Evolutionary conservation across 1,284 basidiomycete species (phyloP).

Genomic region (Ganoderma multipileum): DNA sequence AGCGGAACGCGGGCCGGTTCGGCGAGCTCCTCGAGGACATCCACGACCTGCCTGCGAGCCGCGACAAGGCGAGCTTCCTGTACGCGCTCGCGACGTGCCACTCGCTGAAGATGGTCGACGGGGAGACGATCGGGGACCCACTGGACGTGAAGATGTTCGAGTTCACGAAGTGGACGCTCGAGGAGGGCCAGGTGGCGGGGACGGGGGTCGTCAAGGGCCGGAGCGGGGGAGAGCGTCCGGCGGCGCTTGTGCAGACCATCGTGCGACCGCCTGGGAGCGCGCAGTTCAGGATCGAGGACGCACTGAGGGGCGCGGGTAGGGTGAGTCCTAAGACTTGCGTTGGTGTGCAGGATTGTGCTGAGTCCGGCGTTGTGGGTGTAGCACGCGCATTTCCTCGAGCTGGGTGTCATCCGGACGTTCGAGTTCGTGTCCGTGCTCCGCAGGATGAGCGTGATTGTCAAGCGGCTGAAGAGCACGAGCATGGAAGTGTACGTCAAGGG

Average conservation of each 20-base stretch:
- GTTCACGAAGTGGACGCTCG: constrained; percentile 95
- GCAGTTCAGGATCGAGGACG: constrained; percentile 91
- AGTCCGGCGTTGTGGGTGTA: constrained; percentile 40
- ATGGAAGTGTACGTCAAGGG: constrained; percentile 99
- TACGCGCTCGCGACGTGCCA: constrained; percentile 98
- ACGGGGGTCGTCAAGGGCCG: constrained; percentile 75
- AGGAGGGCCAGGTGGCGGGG: constrained; percentile 84
- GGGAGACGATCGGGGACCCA: constrained; percentile 92
- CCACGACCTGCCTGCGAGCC: constrained; percentile 70
- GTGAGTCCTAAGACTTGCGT: constrained; percentile 48
- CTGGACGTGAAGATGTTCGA: constrained; percentile 98
- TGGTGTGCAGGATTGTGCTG: background rate
- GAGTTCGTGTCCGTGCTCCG: constrained; percentile 95
- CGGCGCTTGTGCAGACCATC: constrained; percentile 95
- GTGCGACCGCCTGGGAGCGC: constrained; percentile 94
- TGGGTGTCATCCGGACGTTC: constrained; percentile 96
- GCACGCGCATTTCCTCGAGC: constrained; percentile 95
- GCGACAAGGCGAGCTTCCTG: constrained; percentile 84
- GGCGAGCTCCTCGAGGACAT: constrained; percentile 92
- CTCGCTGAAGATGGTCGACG: constrained; percentile 92
- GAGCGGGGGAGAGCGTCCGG: constrained; percentile 72
- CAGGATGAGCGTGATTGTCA: constrained; percentile 98
- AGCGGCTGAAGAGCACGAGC: constrained; percentile 89
- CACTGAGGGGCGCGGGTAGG: constrained; percentile 81
- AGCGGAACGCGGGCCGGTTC: constrained; percentile 79